phyloP scores from a whole-genome alignment of 805 yeast genomes.

The Kuraishia cidri region DNA sequence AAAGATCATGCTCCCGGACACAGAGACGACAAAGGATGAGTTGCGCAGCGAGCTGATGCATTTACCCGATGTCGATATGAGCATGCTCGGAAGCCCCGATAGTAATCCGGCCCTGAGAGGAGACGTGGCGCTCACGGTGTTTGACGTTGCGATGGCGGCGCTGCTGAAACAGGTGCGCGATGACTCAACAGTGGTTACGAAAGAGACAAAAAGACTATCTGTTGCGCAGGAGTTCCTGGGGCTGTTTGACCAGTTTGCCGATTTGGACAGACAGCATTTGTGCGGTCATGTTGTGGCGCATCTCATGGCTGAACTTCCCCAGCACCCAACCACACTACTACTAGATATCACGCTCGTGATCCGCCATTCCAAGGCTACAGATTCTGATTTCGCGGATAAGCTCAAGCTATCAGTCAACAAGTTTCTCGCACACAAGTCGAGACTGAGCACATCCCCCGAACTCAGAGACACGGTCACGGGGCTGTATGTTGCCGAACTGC shows the following conservation, averaged over 20 bases:
- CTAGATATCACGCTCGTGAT: conserved; percentile 61
- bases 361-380: conserved; percentile 34
- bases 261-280: conserved; percentile 61
- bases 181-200: conserved; percentile 13
- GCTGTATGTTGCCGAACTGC: conserved; percentile 22
- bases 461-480: conserved; percentile 22
- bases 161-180: conserved; percentile 19
- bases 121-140: conserved; percentile 61
- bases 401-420: conserved; percentile 67
- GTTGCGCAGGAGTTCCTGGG: conserved; percentile 32
- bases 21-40: conserved; percentile 24
- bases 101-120: conserved; percentile 74
- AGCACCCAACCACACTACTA: conserved; percentile 27
- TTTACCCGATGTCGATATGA: conserved; percentile 82
- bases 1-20: conserved; percentile 11
- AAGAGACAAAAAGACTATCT: conserved; percentile 30
- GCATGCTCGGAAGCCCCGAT: conserved; percentile 78
- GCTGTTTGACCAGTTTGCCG: conserved; percentile 62
- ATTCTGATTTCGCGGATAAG: conserved; percentile 40
- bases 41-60: conserved; percentile 56
- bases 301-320: conserved; percentile 32
- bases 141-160: conserved; percentile 55
- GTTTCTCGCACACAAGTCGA: conserved; percentile 46
- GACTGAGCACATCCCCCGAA: conserved; percentile 21
- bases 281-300: conserved; percentile 53